A percentile compares a stretch with the other conserved stretches of the same genome.
Conservation (phyloP, 2,329 filamentous ascomycete genomes). For the Alternaria angustiovoidea region DNA sequence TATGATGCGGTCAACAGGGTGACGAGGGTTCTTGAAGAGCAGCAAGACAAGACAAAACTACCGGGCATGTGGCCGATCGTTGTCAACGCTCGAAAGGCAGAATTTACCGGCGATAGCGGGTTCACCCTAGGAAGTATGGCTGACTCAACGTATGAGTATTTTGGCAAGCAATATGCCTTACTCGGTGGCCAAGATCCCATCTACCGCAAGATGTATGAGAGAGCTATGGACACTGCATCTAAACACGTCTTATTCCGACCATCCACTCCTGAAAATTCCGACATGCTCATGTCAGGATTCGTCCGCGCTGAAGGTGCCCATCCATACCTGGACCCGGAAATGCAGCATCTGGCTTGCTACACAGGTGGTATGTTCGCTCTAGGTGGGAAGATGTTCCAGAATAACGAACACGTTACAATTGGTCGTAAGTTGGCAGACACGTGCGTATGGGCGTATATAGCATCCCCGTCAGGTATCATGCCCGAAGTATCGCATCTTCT, state of each 20-base stretch:
- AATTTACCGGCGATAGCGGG: constrained; percentile 52
- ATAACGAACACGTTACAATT: constrained; percentile 63
- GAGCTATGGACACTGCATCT: constrained; percentile 52
- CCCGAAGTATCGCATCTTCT: constrained; percentile 65
- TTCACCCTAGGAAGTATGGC: constrained; percentile 50
- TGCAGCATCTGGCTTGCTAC: constrained; percentile 67
- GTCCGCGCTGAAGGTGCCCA: constrained; percentile 47
- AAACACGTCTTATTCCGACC: constrained; percentile 59
- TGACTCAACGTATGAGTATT: constrained; percentile 51
- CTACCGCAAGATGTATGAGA: constrained; percentile 66
- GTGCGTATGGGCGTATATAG: constrained; percentile 70
- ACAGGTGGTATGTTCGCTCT: constrained; percentile 69
- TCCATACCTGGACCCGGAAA: constrained; percentile 57
- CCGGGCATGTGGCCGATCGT: constrained; percentile 60
- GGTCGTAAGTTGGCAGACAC: constrained; percentile 66
- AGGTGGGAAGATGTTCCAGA: constrained; percentile 64
- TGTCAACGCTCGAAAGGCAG: constrained; percentile 51
- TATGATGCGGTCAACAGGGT: constrained; percentile 58
- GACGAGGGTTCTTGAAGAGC: constrained; percentile 51
- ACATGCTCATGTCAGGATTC: constrained; percentile 58
- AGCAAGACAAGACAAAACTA: constrained; percentile 54
- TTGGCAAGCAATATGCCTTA: constrained; percentile 48
- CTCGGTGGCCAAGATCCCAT: constrained; percentile 56
- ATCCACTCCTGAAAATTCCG: constrained; percentile 56
- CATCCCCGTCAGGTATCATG: constrained; percentile 67